Base-by-base conservation (phyloP, 495 filamentous ascomycete genomes). In the Cairneyella variabilis region DNA sequence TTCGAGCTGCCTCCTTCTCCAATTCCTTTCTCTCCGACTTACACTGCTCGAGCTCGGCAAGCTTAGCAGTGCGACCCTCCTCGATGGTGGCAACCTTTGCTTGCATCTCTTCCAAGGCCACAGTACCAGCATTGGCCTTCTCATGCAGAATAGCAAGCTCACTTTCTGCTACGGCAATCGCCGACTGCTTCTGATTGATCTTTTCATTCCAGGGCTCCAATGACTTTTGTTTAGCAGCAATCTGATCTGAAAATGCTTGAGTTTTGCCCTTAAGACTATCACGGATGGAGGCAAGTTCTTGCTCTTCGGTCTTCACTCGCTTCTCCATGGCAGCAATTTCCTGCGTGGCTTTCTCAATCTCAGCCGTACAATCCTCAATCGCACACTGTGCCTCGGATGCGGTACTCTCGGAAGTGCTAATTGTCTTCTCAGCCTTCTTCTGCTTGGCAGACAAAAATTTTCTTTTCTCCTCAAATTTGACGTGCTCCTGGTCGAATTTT, bases 391-490 rank as follows among this genome's bases (percentile, higher is more conserved):
- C 85, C 61, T 96, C 90, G 0, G 83, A 80, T 12, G 84, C 78
- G 3, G 85, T 82, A 20, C 62, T 71, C 49, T 79, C 76, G 14
- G 75, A 68, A 49, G 83, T 83, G 49, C 85, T 75, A 62, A 93
- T 85, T 0, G 87, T 74, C 68, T 97, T 97, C 60, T 98, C 91
- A 10, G 96, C 76, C 72, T 97, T 97, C 75, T 95, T 95, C 58
- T 89, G 82, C 72, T 97, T 98, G 52, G 83, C 83, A 2, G 75
- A 71, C 51, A 98, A 68, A 68, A 96, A 96, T 64, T 98, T 98
- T 62, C 86, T 83, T 76, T 97, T 97, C 68, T 97, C 93, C 50
- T 97, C 93, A 60, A 95, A 91, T 62, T 97, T 97, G 66, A 98
- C 93, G 28, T 83, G 82, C 64, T 97, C 93, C 61, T 96, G 96